Evolutionary conservation across 2,329 filamentous ascomycete species (phyloP), one percentile per base, ranked within the genome.

Genomic region (Exserohilum turcica): DNA sequence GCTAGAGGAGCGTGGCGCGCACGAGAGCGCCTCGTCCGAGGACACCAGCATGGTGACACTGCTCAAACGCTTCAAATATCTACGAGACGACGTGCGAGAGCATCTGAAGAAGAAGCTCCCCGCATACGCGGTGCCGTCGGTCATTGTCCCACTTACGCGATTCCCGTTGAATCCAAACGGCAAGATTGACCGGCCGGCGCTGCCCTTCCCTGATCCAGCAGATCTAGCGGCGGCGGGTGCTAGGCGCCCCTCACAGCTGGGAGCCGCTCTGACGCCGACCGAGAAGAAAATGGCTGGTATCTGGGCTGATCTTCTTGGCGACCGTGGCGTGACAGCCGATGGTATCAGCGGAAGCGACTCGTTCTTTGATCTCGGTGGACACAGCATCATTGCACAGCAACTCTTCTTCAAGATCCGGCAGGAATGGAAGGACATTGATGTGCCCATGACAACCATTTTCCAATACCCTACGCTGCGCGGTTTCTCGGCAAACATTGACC

Each of bases 331-430:
- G 24, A 87, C 87, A 52, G 82, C 87, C 47, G 84, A 87, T 67
- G 89, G 86, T 43, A 79, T 95, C 52, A 81, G 80, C 37, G 80
- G 82, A 0, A 80, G 85, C 12, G 80, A 82, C 18, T 80, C 81
- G 46, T 95, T 94, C 78, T 93, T 93, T 67, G 89, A 94, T 54
- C 78, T 88, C 40, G 91, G 91, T 55, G 91, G 91, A 12, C 89
- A 94, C 77, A 89, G 85, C 75, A 86, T 95, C 63, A 81, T 93
- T 38, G 90, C 90, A 0, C 90, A 94, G 66, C 87, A 90, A 65
- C 84, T 97, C 71, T 81, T 96, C 7, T 84, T 95, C 53, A 82
- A 85, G 46, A 81, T 92, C 32, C 81, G 84, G 33, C 80, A 82
- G 55, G 82, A 84, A 64, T 85, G 82, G 78, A 79, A 79, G 42